Evolutionary conservation across 164 flowering plant species (phyloP).

Genomic region (Aristolochia contorta): DNA sequence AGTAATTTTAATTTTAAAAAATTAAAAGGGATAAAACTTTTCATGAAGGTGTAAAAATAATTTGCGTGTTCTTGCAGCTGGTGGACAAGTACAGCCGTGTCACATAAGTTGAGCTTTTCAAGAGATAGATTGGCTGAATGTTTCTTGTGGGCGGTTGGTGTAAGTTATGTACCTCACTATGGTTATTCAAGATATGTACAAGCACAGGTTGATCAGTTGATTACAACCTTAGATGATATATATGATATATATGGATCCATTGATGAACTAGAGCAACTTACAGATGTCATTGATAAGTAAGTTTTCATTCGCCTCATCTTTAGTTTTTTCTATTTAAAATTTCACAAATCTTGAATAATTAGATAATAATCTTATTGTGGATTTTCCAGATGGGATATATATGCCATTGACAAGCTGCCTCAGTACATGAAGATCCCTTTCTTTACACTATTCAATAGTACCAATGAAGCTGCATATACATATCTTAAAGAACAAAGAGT

Average conservation of each 20-base stretch:
- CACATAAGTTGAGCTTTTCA: conserved; percentile 16
- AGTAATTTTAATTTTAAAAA: no score
- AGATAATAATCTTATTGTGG: conserved; percentile 12
- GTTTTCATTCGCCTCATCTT: background rate
- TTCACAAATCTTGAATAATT: background rate
- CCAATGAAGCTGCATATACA: background rate
- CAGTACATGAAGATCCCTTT: background rate
- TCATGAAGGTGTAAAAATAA: no score
- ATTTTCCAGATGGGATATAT: conserved; percentile 2
- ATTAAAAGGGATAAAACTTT: no score
- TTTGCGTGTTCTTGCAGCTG: conserved; percentile 26
- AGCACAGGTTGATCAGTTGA: background rate
- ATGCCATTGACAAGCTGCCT: conserved; percentile 1
- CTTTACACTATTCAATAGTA: background rate
- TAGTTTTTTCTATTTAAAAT: background rate
- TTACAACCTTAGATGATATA: conserved; percentile 5
- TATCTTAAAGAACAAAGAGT: background rate
- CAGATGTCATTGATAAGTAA: conserved; percentile 3
- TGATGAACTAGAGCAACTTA: conserved; percentile 4
- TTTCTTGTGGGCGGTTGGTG: background rate
- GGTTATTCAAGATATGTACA: background rate
- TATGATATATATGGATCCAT: conserved; percentile 1
- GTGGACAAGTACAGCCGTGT: conserved; percentile 31
- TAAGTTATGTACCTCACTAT: background rate
- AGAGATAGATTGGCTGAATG: conserved; percentile 6